Base-by-base conservation (phyloP, 2,329 filamentous ascomycete genomes). In the Trichophyton rubrum region DNA sequence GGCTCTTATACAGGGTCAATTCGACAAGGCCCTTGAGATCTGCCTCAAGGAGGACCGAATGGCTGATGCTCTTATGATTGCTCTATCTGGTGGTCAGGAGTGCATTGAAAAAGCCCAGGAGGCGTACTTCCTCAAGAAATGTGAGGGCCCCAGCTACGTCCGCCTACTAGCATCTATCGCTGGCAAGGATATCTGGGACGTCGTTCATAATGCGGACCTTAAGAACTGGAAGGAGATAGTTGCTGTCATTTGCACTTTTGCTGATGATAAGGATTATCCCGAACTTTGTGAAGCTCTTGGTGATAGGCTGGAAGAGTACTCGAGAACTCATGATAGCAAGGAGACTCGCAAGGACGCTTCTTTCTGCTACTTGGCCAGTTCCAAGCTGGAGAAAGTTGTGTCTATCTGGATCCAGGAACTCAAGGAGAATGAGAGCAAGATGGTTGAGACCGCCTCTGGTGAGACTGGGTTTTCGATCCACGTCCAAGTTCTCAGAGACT, bases 41-140 rank as follows among this genome's bases (percentile, higher is more conserved):
- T 96, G 90, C 67, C 77, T 99, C 15, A 85, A 89, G 68, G 90
- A 96, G 73, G 85, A 95, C 65, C 85, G 91, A 59, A 85, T 97
- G 71, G 93, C 93, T 0, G 93, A 99, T 75, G 93, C 93, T 43
- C 96, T 99, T 75, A 90, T 99, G 78, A 92, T 99, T 70, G 93
- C 95, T 55, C 96, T 97, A 68, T 97, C 91, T 68, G 91, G 93
- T 62, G 93, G 92, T 56, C 90, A 95, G 71, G 88, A 90, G 66
- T 87, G 95, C 62, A 87, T 97, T 49, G 90, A 96, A 68, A 96
- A 95, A 77, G 92, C 92, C 3, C 93, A 97, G 74, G 82, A 88
- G 63, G 85, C 90, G 11, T 99, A 99, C 71, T 84, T 99, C 64
- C 87, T 89, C 61, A 87, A 87, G 68, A 90, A 91, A 73, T 81